Percentiles rank a stretch among this genome's conserved stretches.
Evolutionary conservation across 805 yeast genomes (phyloP).

Genomic region (Pichia ethanolica): DNA sequence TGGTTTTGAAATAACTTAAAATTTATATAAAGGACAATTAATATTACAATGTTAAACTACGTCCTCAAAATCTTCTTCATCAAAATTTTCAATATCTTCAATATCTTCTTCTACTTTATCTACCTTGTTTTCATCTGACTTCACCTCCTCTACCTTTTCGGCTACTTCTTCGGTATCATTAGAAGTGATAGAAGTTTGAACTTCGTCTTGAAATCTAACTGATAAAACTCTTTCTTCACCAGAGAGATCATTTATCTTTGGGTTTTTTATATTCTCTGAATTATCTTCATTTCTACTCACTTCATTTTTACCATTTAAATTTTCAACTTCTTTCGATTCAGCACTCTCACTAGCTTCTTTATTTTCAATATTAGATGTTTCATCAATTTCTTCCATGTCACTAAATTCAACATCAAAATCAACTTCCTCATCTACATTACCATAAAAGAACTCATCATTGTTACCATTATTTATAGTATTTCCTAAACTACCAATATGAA

Average conservation of each 20-base stretch:
- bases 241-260: too few relatives aligned
- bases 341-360: neutral
- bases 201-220: conserved; percentile 4
- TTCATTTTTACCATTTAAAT: neutral
- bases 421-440: conserved; percentile 22
- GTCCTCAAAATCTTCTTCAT: neutral
- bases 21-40: too few relatives aligned
- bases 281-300: neutral
- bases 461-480: conserved; percentile 12
- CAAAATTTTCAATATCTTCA: neutral
- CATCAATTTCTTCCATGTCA: conserved; percentile 13
- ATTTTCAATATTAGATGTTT: neutral
- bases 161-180: neutral
- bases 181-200: neutral
- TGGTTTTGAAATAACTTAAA: too few relatives aligned
- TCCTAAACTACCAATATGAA: conserved; percentile 12
- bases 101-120: neutral
- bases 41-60: neutral
- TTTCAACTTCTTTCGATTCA: neutral
- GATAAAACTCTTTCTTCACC: neutral
- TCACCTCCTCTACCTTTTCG: neutral
- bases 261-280: too few relatives aligned
- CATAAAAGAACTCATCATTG: neutral
- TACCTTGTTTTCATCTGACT: neutral
- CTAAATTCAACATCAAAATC: conserved; percentile 27